Percentiles rank a stretch among this genome's conserved stretches.
Evolutionary conservation across 2,329 filamentous ascomycete genomes (phyloP).

Genomic region (Chaetomiaceae sp.): DNA sequence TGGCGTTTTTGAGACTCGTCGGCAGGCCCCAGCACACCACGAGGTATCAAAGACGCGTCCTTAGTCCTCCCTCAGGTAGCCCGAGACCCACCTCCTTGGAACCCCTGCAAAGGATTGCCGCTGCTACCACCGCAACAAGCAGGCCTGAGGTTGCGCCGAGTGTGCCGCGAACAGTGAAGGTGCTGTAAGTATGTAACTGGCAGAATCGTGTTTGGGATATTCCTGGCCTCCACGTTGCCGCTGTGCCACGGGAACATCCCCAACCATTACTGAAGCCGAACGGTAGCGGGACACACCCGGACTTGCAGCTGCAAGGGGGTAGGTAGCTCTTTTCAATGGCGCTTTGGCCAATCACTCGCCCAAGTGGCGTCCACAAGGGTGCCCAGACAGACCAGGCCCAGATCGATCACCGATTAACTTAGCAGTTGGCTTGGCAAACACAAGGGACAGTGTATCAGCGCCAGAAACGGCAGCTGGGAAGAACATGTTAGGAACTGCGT

Average conservation of each 20-base stretch:
- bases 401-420: not conserved
- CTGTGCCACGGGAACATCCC: too few relatives aligned
- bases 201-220: too few relatives aligned
- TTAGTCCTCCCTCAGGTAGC: too few relatives aligned
- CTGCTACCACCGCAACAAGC: not conserved
- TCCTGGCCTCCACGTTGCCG: too few relatives aligned
- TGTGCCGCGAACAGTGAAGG: too few relatives aligned
- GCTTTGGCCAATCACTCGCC: not conserved
- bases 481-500: too few relatives aligned
- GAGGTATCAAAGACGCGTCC: too few relatives aligned
- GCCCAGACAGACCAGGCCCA: not conserved
- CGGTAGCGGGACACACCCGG: too few relatives aligned
- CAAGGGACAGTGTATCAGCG: not conserved
- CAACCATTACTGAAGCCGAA: too few relatives aligned
- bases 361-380: not conserved
- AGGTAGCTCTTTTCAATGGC: not conserved
- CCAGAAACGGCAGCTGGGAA: not conserved
- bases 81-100: not conserved
- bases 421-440: not conserved
- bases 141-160: too few relatives aligned
- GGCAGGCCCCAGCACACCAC: not conserved
- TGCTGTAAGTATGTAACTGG: not conserved
- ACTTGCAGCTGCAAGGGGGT: not conserved
- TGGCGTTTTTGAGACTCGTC: not conserved
- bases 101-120: not conserved